phyloP scores from a whole-genome alignment of 805 yeast species.

The Candida maris region DNA sequence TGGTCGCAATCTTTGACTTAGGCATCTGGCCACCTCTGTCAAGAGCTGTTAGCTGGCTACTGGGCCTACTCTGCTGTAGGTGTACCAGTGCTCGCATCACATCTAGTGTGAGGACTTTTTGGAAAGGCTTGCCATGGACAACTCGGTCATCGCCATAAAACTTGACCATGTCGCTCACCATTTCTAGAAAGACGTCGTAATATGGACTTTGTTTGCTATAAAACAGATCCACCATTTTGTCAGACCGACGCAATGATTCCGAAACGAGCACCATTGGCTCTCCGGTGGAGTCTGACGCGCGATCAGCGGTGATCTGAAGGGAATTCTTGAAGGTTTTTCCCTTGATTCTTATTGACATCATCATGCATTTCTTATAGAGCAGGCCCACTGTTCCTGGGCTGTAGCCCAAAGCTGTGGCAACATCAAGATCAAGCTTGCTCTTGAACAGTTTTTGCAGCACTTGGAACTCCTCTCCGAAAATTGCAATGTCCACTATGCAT shows the following conservation, averaged over 20 bases:
- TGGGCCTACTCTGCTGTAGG: no score
- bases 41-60: no score
- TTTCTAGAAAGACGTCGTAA: not conserved
- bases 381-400: conserved; percentile 6
- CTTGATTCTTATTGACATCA: conserved; percentile 9
- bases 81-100: not conserved
- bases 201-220: not conserved
- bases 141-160: conserved; percentile 1
- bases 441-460: not conserved
- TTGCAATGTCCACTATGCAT: conserved; percentile 1
- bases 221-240: conserved; percentile 2
- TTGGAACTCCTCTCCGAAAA: conserved; percentile 3
- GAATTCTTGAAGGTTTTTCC: conserved; percentile 6
- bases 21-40: no score
- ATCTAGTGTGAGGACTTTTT: not conserved
- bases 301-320: conserved; percentile 11
- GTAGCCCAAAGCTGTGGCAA: not conserved
- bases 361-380: no score
- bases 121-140: not conserved
- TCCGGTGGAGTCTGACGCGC: not conserved
- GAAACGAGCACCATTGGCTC: conserved; percentile 2
- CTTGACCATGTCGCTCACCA: conserved; percentile 2
- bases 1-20: no score
- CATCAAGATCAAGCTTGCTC: not conserved
- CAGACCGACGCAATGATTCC: not conserved